Base-by-base conservation (phyloP, 345 rosid genomes). In the Rubroshorea leprosula region DNA sequence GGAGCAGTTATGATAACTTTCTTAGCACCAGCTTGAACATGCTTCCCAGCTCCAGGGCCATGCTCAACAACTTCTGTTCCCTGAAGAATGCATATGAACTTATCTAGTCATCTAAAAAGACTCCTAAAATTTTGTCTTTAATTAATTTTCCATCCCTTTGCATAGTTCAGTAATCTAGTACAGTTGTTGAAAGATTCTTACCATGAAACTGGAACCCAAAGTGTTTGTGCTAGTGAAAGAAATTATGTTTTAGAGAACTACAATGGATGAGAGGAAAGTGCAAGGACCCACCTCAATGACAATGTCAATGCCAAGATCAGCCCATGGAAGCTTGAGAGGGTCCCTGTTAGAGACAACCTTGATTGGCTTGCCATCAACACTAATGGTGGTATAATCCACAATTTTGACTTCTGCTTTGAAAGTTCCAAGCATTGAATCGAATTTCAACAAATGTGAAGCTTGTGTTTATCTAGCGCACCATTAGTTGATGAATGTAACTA, bases 11-110 rank as follows among this genome's bases (percentile, higher is more conserved):
- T 89, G 75, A 89, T 74, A 26, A 93, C 99, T 74, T 89, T 93
- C 73, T 83, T 89, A 51, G 99, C 97, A 62, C 99, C 97, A 24
- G 99, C 99, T 77, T 93, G 99, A 58, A 93, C 82, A 61, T 89
- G 99, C 74, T 93, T 93, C 39, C 99, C 99, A 52, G 99, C 99
- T 38, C 99, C 99, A 44, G 99, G 96, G 5, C 94, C 99, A 64
- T 93, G 96, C 18, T 89, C 99, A 67, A 93, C 89, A 55, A 93
- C 99, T 85, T 97, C 97, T 11, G 97, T 93, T 56, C 97, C 97
- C 96, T 91, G 74, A 23, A n/a, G n/a, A n/a, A 50, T n/a, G n/a
- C n/a, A n/a, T n/a, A n/a, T n/a, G n/a, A n/a, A n/a, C n/a, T n/a
- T n/a, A n/a, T n/a, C n/a, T n/a, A n/a, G n/a, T n/a, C n/a, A n/a